A percentile compares a stretch with the other conserved stretches of the same genome.
Conservation (phyloP, 495 filamentous ascomycete species). For the Rhypophila decipiens region DNA sequence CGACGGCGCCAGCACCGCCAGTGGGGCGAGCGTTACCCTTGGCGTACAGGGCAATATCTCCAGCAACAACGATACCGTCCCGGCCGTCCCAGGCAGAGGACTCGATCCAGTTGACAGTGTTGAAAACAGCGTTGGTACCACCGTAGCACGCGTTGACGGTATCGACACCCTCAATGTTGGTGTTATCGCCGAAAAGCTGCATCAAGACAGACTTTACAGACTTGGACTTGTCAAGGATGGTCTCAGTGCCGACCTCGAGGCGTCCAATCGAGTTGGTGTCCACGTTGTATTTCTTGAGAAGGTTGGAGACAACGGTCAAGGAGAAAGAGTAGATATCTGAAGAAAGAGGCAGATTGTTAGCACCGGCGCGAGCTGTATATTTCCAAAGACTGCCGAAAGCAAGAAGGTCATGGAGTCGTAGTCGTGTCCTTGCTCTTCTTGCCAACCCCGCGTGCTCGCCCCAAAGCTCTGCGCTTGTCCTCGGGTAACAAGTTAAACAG, state of each 20-base stretch:
- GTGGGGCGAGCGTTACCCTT: conserved; percentile 94
- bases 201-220: conserved; percentile 99
- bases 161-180: conserved; percentile 94
- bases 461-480: too few relatives aligned
- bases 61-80: conserved; percentile 86
- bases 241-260: conserved; percentile 97
- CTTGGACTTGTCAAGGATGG: conserved; percentile 98
- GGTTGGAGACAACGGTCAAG: conserved; percentile 81
- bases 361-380: conserved; percentile 6
- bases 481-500: too few relatives aligned
- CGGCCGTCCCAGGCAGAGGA: conserved; percentile 97
- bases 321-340: conserved; percentile 96
- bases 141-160: conserved; percentile 98
- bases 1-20: conserved; percentile 90
- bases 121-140: conserved; percentile 96
- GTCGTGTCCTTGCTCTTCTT: too few relatives aligned
- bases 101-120: conserved; percentile 95
- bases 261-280: conserved; percentile 85
- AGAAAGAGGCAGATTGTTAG: conserved; percentile 17
- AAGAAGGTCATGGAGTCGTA: too few relatives aligned
- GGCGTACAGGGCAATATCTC: conserved; percentile 97
- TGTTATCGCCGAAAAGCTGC: conserved; percentile 85
- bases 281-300: conserved; percentile 89
- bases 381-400: too few relatives aligned
- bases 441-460: background rate